A percentile compares a stretch with the other conserved stretches of the same genome.
phyloP scores from a whole-genome alignment of 1,139 yeast species.

The Scheffersomyces cryptocercus region DNA sequence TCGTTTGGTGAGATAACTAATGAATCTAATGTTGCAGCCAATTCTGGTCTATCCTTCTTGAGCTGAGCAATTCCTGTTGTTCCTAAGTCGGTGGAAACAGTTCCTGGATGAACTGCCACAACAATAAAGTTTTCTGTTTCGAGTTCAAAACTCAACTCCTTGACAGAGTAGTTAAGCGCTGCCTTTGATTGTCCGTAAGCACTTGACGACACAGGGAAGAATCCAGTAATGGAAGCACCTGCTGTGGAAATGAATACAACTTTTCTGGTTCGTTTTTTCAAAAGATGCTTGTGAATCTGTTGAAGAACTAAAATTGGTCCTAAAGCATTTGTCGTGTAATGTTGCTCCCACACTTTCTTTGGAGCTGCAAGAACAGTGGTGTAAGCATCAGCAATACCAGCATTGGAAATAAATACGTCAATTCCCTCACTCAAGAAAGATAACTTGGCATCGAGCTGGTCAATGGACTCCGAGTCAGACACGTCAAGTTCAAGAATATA shows the following conservation, averaged over 20 bases:
- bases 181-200: conserved; percentile 32
- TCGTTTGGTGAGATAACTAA: too few relatives aligned
- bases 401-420: conserved; percentile 5
- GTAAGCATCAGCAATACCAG: conserved; percentile 1
- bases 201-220: conserved; percentile 12
- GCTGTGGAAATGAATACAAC: conserved; percentile 4
- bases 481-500: conserved; percentile 7
- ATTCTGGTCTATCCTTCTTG: too few relatives aligned
- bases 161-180: conserved; percentile 23
- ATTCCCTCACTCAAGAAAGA: conserved; percentile 1
- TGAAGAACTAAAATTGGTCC: conserved; percentile 4
- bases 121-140: conserved; percentile 21
- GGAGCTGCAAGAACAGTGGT: neutral
- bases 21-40: too few relatives aligned
- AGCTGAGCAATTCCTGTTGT: conserved; percentile 1
- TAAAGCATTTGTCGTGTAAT: conserved; percentile 2
- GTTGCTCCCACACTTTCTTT: neutral
- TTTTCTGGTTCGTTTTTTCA: conserved; percentile 2
- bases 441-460: conserved; percentile 21
- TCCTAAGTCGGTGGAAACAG: conserved; percentile 27
- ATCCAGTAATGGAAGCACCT: conserved; percentile 4
- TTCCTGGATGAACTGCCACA: conserved; percentile 32
- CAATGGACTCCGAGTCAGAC: conserved; percentile 1
- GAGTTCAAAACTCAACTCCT: conserved; percentile 21
- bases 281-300: conserved; percentile 1